Evolutionary conservation across 2,329 filamentous ascomycete species (phyloP).

Genomic region (Ophiocordyceps sinensis): DNA sequence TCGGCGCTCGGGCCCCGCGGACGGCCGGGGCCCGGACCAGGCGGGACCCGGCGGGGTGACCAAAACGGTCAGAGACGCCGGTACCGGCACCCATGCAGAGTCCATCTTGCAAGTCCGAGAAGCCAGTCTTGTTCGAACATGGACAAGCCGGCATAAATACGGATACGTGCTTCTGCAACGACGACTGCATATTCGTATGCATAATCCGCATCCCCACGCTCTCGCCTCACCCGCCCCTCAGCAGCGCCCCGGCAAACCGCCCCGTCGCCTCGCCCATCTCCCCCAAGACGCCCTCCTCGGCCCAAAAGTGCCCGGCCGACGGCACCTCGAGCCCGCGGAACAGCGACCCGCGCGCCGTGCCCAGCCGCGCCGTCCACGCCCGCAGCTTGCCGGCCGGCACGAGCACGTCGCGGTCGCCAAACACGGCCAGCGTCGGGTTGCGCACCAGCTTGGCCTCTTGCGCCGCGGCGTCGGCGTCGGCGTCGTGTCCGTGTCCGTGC

Average conservation of each 20-base stretch:
- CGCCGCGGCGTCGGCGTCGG: constrained; percentile 7
- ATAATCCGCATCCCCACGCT: no score
- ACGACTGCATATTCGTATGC: no score
- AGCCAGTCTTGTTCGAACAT: no score
- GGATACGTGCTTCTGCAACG: no score
- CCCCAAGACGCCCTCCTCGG: constrained; percentile 33
- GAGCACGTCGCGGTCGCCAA: constrained; percentile 63
- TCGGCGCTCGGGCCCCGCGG: no score
- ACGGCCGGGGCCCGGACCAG: no score
- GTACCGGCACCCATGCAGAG: no score
- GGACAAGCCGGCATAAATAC: no score
- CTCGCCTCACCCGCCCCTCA: not conserved
- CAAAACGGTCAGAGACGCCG: no score
- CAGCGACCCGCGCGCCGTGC: constrained; percentile 20
- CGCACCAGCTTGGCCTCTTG: constrained; percentile 40
- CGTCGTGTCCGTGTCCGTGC: constrained; percentile 3
- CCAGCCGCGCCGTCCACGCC: constrained; percentile 47
- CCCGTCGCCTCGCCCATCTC: constrained; percentile 12
- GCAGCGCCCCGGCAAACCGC: constrained; percentile 11
- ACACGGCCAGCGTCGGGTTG: constrained; percentile 54
- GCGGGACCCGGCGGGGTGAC: no score
- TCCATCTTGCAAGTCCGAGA: no score
- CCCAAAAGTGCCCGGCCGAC: constrained; percentile 49
- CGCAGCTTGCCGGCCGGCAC: constrained; percentile 50
- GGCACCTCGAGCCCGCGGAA: constrained; percentile 34